Conservation (phyloP, 148 eudicot genomes). For the Salicornia ramosissima region DNA sequence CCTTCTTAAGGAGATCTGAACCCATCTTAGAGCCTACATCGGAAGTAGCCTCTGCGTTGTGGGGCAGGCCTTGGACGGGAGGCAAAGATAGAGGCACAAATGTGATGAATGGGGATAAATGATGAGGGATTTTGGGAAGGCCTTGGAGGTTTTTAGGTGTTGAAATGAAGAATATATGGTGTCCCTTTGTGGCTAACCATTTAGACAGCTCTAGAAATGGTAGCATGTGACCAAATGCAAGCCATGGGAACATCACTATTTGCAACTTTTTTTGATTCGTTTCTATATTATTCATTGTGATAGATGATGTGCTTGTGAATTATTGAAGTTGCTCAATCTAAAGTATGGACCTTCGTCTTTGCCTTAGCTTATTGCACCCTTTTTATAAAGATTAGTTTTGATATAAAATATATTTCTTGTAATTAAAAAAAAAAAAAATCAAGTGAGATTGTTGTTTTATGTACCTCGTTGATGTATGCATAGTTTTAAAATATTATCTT, state of each 20-base stretch:
- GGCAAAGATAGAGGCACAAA: slow-evolving; percentile 29
- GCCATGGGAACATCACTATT: slow-evolving; percentile 39
- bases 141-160: slow-evolving; percentile 32
- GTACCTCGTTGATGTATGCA: no score
- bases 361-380: no score
- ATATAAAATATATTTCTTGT: no score
- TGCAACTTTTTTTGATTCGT: slow-evolving; percentile 13
- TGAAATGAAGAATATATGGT: slow-evolving; percentile 28
- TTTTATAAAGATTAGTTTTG: no score
- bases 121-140: slow-evolving; percentile 22
- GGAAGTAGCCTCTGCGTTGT: slow-evolving; percentile 30
- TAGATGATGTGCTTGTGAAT: no score
- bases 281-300: no score
- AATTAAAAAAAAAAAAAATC: no score
- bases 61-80: slow-evolving; percentile 11
- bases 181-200: slow-evolving; percentile 25
- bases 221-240: slow-evolving; percentile 36
- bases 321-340: no score
- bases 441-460: no score
- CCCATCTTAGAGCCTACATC: slow-evolving; percentile 25
- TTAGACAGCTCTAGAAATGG: slow-evolving; percentile 34
- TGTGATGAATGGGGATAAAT: slow-evolving; percentile 6
- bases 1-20: slow-evolving; percentile 25
- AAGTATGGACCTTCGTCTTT: no score
- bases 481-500: no score